Base-by-base conservation (phyloP, 2,329 filamentous ascomycete genomes). In the Lithohypha guttulata region DNA sequence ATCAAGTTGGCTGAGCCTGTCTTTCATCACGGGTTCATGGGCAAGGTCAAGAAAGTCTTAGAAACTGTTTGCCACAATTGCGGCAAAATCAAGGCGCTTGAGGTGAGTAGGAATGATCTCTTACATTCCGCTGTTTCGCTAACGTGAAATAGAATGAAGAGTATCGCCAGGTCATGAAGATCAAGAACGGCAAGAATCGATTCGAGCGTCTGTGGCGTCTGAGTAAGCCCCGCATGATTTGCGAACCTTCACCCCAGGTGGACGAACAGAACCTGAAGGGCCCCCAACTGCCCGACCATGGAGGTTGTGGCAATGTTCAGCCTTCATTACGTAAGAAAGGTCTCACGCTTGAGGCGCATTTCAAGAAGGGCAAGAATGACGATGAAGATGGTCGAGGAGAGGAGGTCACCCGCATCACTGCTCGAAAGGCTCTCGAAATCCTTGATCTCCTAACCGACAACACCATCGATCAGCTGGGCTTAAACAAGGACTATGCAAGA, bases 11-110 rank as follows among this genome's bases (percentile, higher is more conserved):
- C 91, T 28, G 87, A 85, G 59, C 91, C 93, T 41, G 91, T 98
- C 53, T 99, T 83, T 63, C 91, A 99, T 55, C 75, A 79, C 54
- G 91, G 91, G 56, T 99, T 95, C 65, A 82, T 99, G 68, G 93
- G 84, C 63, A 96, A 96, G 70, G 87, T 94, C 66, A 98, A 99
- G 73, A 98, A 96, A 72, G 77, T 99, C 55, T 71, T 98, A 62
- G 93, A 98, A 73, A 91, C 87, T 53, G 87, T 98, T 63, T 98
- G 93, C 74, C 87, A 94, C 69, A 95, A 93, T 64, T 98, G 93
- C 73, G 89, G 87, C 67, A 93, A 91, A 71, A 84, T 96, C 59
- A 77, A 94, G 71, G 81, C 86, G 66, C 87, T 96, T 75, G 84
- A 85, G 80, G 89, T 96, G 80, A 85, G 89, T 93, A 18, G n/a